Percentiles rank a stretch among this genome's conserved stretches.
Evolutionary conservation across 1,284 basidiomycete genomes (phyloP).

Genomic region (Ustilago hordei): DNA sequence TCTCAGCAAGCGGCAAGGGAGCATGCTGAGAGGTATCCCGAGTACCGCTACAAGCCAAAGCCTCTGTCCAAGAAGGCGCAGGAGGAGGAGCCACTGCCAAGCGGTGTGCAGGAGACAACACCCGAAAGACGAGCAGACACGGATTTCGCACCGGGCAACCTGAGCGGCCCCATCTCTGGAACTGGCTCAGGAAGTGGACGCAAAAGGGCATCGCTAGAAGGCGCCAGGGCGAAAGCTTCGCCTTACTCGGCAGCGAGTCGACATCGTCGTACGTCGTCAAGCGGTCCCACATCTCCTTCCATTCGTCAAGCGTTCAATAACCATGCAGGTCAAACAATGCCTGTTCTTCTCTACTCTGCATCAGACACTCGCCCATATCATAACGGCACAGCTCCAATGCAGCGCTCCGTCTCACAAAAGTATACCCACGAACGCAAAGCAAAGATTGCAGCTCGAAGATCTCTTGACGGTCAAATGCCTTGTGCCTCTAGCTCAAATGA

Average conservation of each 20-base stretch:
- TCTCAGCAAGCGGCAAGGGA: conserved; percentile 33
- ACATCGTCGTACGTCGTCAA: conserved; percentile 32
- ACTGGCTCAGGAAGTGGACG: conserved; percentile 42
- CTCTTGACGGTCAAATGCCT: conserved; percentile 16
- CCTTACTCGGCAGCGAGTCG: conserved; percentile 22
- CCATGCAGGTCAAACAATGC: not conserved
- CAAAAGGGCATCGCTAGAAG: conserved; percentile 35
- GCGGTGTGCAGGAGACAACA: not conserved
- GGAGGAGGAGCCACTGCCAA: not conserved
- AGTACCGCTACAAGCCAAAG: conserved; percentile 41
- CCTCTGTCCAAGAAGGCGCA: conserved; percentile 12
- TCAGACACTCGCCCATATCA: not conserved
- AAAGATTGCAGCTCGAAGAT: conserved; percentile 11
- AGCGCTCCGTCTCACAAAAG: conserved; percentile 12
- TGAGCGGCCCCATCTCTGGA: conserved; percentile 34
- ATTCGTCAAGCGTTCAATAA: not conserved
- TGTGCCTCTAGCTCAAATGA: conserved; percentile 1
- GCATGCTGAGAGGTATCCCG: conserved; percentile 30
- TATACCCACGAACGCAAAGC: not conserved
- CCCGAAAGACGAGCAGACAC: conserved; percentile 18
- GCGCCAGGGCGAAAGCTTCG: conserved; percentile 19
- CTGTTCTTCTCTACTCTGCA: conserved; percentile 8
- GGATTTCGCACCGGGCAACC: conserved; percentile 24
- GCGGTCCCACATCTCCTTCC: conserved; percentile 11
- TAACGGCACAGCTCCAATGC: not conserved